These are phyloP conservation scores for Penicillium ucsense DNA, from an alignment of 495 filamentous ascomycete species.

Conservation along the genomic window DNA sequence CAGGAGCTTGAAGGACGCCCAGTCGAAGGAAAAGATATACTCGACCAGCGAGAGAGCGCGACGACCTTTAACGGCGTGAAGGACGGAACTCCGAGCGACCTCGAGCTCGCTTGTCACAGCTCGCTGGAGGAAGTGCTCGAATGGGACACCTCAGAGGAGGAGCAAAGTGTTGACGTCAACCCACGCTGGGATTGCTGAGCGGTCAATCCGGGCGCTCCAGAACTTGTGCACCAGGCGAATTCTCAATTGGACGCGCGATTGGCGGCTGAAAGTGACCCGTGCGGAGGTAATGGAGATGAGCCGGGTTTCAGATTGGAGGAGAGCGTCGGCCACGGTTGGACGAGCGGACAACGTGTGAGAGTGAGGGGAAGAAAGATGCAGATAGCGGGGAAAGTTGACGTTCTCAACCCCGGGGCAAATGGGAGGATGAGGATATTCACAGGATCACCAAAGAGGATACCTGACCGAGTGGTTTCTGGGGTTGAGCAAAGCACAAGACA, in stretches of 20 bases:
- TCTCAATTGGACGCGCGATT: slow-evolving; percentile 18
- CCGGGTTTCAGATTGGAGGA: slow-evolving; percentile 22
- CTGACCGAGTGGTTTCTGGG: no score
- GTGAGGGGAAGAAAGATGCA: background rate
- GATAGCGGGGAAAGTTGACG: background rate
- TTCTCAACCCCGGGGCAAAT: background rate
- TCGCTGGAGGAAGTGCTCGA: no score
- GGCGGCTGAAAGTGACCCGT: slow-evolving; percentile 11
- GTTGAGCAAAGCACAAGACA: no score
- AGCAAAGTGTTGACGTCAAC: slow-evolving; percentile 19
- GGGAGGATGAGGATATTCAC: slow-evolving; percentile 3
- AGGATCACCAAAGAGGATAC: background rate
- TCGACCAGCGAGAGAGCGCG: no score
- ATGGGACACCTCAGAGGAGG: no score
- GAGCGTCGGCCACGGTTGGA: slow-evolving; percentile 12
- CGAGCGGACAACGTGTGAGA: slow-evolving; percentile 4
- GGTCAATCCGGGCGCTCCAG: slow-evolving; percentile 17
- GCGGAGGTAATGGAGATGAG: slow-evolving; percentile 17
- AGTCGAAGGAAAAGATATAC: slow-evolving; percentile 9
- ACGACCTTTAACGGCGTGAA: no score
- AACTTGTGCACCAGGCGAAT: slow-evolving; percentile 9
- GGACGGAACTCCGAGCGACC: slow-evolving; percentile 1
- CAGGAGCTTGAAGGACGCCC: background rate
- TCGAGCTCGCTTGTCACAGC: background rate
- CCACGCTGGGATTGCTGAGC: slow-evolving; percentile 13